Evolutionary conservation across 345 rosid genomes (phyloP).

Genomic region (Euclidium syriacum): DNA sequence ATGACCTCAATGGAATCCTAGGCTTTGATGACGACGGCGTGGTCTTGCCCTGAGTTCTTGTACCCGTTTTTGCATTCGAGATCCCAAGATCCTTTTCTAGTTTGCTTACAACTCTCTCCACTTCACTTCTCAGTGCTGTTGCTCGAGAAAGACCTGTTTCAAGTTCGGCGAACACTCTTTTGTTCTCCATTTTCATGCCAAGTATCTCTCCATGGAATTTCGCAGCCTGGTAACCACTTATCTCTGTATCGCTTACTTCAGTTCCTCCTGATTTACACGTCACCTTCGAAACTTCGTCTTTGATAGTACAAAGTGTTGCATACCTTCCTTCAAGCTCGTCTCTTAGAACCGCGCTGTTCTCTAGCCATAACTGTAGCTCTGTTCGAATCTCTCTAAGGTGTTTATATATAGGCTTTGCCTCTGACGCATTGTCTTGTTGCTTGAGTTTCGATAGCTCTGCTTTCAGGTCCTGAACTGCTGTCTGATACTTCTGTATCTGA

Average conservation of each 20-base stretch:
- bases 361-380: conserved; percentile 71
- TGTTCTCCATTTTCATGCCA: conserved; percentile 85
- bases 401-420: conserved; percentile 52
- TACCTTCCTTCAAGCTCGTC: conserved; percentile 61
- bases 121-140: conserved; percentile 39
- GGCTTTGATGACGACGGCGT: conserved; percentile 27
- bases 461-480: conserved; percentile 54
- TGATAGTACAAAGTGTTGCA: conserved; percentile 47
- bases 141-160: conserved; percentile 48
- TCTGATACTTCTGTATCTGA: conserved; percentile 63
- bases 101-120: conserved; percentile 42
- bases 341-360: conserved; percentile 56
- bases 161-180: conserved; percentile 52
- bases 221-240: conserved; percentile 58
- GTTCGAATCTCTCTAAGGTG: conserved; percentile 67
- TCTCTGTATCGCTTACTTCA: conserved; percentile 24
- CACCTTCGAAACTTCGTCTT: conserved; percentile 54
- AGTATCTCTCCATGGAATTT: conserved; percentile 77
- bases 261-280: conserved; percentile 14
- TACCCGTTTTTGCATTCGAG: neutral
- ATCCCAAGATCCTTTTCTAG: conserved; percentile 49
- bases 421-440: conserved; percentile 37
- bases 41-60: conserved; percentile 27
- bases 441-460: conserved; percentile 45
- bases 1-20: conserved; percentile 67